Evolutionary conservation across 257 asterid species (phyloP).

Genomic region (Nemophila menziesii): DNA sequence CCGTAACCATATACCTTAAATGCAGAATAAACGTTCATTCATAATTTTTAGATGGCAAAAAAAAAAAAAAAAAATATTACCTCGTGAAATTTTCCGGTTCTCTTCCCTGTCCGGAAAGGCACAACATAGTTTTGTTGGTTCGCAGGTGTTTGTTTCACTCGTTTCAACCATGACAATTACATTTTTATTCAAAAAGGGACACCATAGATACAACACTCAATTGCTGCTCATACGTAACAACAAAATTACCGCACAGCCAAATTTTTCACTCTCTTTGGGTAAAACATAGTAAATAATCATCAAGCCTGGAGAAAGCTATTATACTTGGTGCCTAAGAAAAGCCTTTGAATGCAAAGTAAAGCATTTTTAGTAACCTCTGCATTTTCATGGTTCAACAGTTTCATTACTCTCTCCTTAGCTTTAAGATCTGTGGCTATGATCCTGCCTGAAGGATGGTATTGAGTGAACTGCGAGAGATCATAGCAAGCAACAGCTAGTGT

Average conservation of each 20-base stretch:
- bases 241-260: constrained; percentile 7
- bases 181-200: background rate
- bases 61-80: no score
- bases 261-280: background rate
- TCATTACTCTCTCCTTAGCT: constrained; percentile 93
- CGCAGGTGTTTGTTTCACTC: no score
- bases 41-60: no score
- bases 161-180: no score
- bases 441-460: constrained; percentile 85
- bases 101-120: no score
- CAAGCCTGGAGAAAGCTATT: constrained; percentile 84
- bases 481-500: constrained; percentile 88
- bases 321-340: constrained; percentile 85
- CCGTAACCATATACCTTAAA: constrained; percentile 86
- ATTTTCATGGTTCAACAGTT: constrained; percentile 78
- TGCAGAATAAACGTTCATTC: constrained; percentile 3
- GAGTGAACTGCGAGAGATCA: constrained; percentile 88
- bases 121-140: no score
- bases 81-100: no score
- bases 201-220: constrained; percentile 7
- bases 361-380: constrained; percentile 90
- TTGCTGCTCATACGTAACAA: background rate
- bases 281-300: background rate
- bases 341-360: constrained; percentile 91
- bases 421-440: constrained; percentile 75